These are phyloP conservation scores for Russula earlei DNA, from an alignment of 768 basidiomycete genomes.

Conservation along the genomic window DNA sequence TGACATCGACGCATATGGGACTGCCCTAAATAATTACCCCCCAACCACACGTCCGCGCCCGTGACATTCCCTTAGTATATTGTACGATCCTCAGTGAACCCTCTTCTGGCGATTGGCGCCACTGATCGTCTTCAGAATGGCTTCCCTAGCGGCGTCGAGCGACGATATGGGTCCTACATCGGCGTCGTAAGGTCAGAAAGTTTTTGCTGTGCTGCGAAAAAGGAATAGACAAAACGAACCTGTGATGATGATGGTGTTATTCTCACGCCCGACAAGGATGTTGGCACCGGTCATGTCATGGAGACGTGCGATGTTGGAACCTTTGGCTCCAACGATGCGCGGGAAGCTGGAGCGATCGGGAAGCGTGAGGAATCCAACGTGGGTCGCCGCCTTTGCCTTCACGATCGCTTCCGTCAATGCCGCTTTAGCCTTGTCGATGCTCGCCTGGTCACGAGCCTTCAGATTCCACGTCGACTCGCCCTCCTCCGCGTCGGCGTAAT, in stretches of 20 bases:
- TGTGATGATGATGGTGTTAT: constrained; percentile 76
- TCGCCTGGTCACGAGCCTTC: constrained; percentile 67
- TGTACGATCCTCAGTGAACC: neutral
- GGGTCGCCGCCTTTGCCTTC: constrained; percentile 61
- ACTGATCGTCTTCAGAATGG: constrained; percentile 50
- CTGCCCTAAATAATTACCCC: neutral
- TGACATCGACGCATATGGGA: no score
- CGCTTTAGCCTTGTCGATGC: constrained; percentile 66
- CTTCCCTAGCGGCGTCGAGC: constrained; percentile 64
- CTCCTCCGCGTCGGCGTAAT: constrained; percentile 75
- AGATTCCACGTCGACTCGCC: constrained; percentile 82
- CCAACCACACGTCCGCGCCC: neutral
- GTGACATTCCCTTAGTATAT: constrained; percentile 1
- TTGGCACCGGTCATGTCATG: constrained; percentile 86
- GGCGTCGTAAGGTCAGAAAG: neutral
- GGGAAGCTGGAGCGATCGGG: constrained; percentile 81
- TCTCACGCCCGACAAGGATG: constrained; percentile 84
- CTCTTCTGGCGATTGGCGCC: constrained; percentile 19
- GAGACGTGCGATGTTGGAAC: constrained; percentile 80
- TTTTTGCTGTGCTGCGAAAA: neutral
- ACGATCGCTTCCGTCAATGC: constrained; percentile 60
- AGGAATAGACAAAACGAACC: constrained; percentile 35
- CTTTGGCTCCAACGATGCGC: constrained; percentile 86
- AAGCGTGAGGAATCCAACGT: constrained; percentile 79
- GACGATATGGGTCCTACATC: constrained; percentile 55